Percentiles rank a stretch among this genome's conserved stretches.
phyloP scores from a whole-genome alignment of 306 rosid genomes.

The Lupinus albus region DNA sequence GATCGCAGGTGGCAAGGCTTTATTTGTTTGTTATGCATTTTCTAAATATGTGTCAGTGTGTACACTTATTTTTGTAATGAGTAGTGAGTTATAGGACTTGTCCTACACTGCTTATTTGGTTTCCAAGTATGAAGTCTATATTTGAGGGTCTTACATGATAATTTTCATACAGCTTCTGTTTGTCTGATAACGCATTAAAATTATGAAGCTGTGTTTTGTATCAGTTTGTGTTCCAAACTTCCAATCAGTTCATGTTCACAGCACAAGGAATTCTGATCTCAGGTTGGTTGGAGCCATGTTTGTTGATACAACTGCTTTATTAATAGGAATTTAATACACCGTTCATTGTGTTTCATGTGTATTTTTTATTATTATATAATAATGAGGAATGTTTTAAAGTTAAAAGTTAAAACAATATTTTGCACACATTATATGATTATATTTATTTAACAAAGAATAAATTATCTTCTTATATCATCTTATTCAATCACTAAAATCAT shows the following conservation, averaged over 20 bases:
- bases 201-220: too few species aligned
- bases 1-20: constrained; percentile 57
- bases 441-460: too few species aligned
- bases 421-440: neutral
- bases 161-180: too few species aligned
- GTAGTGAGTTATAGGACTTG: constrained; percentile 23
- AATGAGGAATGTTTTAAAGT: too few species aligned
- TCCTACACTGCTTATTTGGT: constrained; percentile 25
- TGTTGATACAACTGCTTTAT: constrained; percentile 41
- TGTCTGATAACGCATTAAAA: too few species aligned
- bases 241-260: too few species aligned
- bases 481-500: too few species aligned
- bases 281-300: constrained; percentile 86
- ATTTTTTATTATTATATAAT: neutral
- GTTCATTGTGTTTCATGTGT: neutral
- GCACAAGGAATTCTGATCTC: constrained; percentile 79
- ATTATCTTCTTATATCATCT: too few species aligned
- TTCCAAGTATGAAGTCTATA: neutral
- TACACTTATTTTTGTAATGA: constrained; percentile 14
- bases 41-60: neutral
- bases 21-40: neutral
- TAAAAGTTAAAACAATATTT: too few species aligned
- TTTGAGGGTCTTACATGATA: too few species aligned
- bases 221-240: too few species aligned
- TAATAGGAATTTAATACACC: neutral